These are phyloP conservation scores for Acarospora socialis DNA, from an alignment of 2,329 filamentous ascomycete genomes.

Conservation along the genomic window DNA sequence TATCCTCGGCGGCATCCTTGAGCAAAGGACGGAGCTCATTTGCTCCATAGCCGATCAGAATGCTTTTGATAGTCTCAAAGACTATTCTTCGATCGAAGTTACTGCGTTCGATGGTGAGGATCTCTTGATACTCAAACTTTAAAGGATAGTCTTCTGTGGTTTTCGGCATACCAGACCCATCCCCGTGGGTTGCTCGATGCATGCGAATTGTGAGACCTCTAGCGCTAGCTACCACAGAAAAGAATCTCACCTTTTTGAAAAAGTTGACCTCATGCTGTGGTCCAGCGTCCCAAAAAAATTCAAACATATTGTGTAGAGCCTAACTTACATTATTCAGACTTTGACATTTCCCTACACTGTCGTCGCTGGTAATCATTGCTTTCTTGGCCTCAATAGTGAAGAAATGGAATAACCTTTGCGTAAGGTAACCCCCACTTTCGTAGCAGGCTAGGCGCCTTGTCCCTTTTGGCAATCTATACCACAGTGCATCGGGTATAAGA, in stretches of 20 bases:
- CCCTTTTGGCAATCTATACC: neutral
- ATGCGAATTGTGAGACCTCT: conserved; percentile 5
- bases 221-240: conserved; percentile 2
- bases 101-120: neutral
- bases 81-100: neutral
- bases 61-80: conserved; percentile 1
- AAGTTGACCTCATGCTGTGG: conserved; percentile 1
- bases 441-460: conserved; percentile 1
- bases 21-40: conserved; percentile 1
- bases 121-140: conserved; percentile 2
- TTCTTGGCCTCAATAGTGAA: conserved; percentile 7
- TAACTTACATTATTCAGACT: conserved; percentile 5
- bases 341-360: conserved; percentile 1
- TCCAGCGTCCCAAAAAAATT: conserved; percentile 7
- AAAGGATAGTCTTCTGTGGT: conserved; percentile 1
- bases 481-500: neutral
- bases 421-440: neutral
- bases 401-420: conserved; percentile 2
- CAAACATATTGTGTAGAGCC: conserved; percentile 7
- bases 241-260: conserved; percentile 6
- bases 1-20: neutral
- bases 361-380: neutral
- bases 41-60: conserved; percentile 7
- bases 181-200: conserved; percentile 3
- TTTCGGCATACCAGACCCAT: neutral